Base-by-base conservation (phyloP, 495 filamentous ascomycete species). In the Penicillium paradoxum region DNA sequence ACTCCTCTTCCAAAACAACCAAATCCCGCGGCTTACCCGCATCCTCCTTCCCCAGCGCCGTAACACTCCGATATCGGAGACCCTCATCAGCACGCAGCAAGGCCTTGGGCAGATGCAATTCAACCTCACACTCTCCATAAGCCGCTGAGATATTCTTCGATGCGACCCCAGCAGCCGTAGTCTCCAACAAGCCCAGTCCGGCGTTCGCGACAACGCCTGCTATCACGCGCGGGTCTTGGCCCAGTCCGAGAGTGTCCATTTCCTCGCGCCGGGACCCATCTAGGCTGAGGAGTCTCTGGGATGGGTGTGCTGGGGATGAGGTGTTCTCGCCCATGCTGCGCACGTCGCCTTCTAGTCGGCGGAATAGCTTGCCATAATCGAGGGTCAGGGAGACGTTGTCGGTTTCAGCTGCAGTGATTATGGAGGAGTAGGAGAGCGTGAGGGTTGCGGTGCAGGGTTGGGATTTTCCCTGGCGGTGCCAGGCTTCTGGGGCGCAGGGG, bases 331-430 rank as follows among this genome's bases (percentile, higher is more conserved):
- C 62, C 49, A 72, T 58, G 42, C 66, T 53, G 45, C 60, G 63
- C 32, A 75, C 59, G 21, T 72, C 72, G 17, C 59, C 56, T 30
- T 75, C 73, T 9, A 75, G 51, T n/a, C 71, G 72, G 9, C 73
- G 72, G 55, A 71, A 77, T 1, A 77, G 68, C 56, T 76, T 76
- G 33, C 74, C 73, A 58, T 77, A 77, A 56, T 77, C 73, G 7
- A 77, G 53, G 1, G 73, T 72, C 6, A 75, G 65, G 4, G 72
- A 73, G 48, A 77, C 73, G 54, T 76, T 70, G 40, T 77, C 74
- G 21, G 68, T 65, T 14, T 62, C 64, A 0, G 73, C 74, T 13
- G 72, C 67, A 1, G 68, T 70, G 32, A 73, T 63, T 25, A 73
- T 70, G 30, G 71, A 73, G 11, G 72, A 73, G 55, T 76, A 75